phyloP scores from a whole-genome alignment of 2,329 filamentous ascomycete species.

The Myriosclerotinia curreyana region DNA sequence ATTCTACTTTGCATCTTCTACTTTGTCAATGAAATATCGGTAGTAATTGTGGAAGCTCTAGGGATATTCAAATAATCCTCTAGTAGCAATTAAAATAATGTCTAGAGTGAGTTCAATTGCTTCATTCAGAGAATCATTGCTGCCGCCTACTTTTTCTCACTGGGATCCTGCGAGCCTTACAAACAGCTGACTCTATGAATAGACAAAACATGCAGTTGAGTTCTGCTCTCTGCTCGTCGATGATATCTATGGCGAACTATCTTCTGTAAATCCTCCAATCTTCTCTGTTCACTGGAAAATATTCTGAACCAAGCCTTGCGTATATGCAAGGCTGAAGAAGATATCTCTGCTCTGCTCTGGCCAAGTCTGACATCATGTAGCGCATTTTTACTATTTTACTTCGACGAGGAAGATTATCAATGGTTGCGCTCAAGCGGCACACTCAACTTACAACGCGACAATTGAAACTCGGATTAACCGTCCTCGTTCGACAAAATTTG shows the following conservation, averaged over 20 bases:
- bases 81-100: slow-evolving; percentile 59
- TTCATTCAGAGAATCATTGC: slow-evolving; percentile 23
- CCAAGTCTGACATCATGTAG: slow-evolving; percentile 48
- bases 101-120: slow-evolving; percentile 50
- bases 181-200: slow-evolving; percentile 19
- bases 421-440: slow-evolving; percentile 65
- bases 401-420: slow-evolving; percentile 71
- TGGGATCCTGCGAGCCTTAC: background rate
- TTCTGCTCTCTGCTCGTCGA: slow-evolving; percentile 87
- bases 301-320: slow-evolving; percentile 2
- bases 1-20: slow-evolving; percentile 4
- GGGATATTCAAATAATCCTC: slow-evolving; percentile 74
- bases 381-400: slow-evolving; percentile 80
- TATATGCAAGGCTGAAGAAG: slow-evolving; percentile 25
- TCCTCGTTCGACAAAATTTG: slow-evolving; percentile 86
- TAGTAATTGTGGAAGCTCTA: slow-evolving; percentile 72
- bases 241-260: slow-evolving; percentile 87
- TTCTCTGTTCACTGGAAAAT: background rate
- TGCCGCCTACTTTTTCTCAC: slow-evolving; percentile 31
- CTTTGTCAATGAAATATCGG: slow-evolving; percentile 45
- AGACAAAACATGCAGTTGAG: slow-evolving; percentile 76
- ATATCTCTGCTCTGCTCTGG: background rate
- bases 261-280: slow-evolving; percentile 64
- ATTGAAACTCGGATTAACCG: slow-evolving; percentile 75
- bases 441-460: slow-evolving; percentile 72